Base-by-base conservation (phyloP, 768 basidiomycete genomes). In the Boletus sp. region DNA sequence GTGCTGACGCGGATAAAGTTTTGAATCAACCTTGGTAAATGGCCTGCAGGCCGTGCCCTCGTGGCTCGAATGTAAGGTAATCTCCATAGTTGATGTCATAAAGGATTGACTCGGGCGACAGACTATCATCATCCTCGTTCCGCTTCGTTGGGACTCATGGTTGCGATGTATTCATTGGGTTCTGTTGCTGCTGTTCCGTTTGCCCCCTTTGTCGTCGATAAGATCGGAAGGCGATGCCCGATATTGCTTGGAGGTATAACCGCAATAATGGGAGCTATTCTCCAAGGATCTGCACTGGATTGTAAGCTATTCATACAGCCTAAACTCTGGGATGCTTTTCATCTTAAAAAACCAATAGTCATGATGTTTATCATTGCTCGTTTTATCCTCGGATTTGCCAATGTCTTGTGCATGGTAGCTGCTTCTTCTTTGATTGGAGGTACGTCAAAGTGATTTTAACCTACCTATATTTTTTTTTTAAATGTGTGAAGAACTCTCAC, bases 391-490 rank as follows among this genome's bases (percentile, higher is more conserved):
- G 65, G 65, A 37, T 36, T 47, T 29, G 62, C 52, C n/a, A 58
- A 54, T 12, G 50, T 48, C 10, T 55, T 64, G 28, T 61, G 52
- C 17, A 14, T 64, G 6, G 55, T 67, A 2, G 65, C 65, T 37
- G 65, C 62, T 1, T 58, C 62, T n/a, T 67, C 65, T 7, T 53
- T 66, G 30, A 29, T 66, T n/a, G 65, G 59, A 53, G 64, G 65
- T 67, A 42, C 7, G 64, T 7, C 6, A 37, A 18, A 10, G 10
- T 28, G 7, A 15, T 29, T 29, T 14, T 35, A 1, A 32, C 5
- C 11, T 32, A 4, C 8, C 1, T n/a, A 5, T n/a, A n/a, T n/a
- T 20, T n/a, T 11, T 8, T 18, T 17, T 20, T n/a, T 18, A 17
- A 47, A 11, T 3, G 32, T 45, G 1, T 29, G 10, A 42, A 67